Conservation (phyloP, 2,329 filamentous ascomycete genomes). For the Botrytis fabae region DNA sequence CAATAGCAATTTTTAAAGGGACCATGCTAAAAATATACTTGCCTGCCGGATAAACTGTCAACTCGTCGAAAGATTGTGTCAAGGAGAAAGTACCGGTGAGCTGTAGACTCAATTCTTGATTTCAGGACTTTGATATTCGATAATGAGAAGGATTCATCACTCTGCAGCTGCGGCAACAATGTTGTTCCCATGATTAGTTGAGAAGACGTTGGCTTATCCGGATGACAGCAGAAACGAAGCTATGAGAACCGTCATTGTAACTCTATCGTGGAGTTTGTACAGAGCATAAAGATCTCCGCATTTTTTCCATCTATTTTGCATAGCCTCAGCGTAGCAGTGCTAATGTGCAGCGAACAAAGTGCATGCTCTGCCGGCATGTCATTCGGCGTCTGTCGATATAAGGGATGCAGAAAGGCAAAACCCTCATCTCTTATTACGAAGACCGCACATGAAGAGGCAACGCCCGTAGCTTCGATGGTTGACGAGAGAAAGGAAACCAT, state of each 20-base stretch:
- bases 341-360: slow-evolving; percentile 4
- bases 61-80: background rate
- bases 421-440: slow-evolving; percentile 12
- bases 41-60: background rate
- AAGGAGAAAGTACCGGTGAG: background rate
- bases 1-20: background rate
- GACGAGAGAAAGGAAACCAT: background rate
- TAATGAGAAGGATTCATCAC: slow-evolving; percentile 8
- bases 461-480: background rate
- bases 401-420: slow-evolving; percentile 1
- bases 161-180: slow-evolving; percentile 15
- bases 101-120: slow-evolving; percentile 1
- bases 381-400: background rate
- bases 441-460: background rate
- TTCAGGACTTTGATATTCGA: background rate
- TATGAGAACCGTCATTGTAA: slow-evolving; percentile 13
- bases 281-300: slow-evolving; percentile 17
- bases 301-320: slow-evolving; percentile 11
- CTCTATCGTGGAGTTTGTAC: background rate
- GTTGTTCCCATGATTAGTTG: slow-evolving; percentile 7
- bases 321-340: slow-evolving; percentile 20
- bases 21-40: slow-evolving; percentile 10
- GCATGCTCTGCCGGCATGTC: background rate
- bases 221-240: slow-evolving; percentile 16
- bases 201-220: slow-evolving; percentile 6